Conservation (phyloP, 2,329 filamentous ascomycete genomes). For the Pseudocercospora ulei region DNA sequence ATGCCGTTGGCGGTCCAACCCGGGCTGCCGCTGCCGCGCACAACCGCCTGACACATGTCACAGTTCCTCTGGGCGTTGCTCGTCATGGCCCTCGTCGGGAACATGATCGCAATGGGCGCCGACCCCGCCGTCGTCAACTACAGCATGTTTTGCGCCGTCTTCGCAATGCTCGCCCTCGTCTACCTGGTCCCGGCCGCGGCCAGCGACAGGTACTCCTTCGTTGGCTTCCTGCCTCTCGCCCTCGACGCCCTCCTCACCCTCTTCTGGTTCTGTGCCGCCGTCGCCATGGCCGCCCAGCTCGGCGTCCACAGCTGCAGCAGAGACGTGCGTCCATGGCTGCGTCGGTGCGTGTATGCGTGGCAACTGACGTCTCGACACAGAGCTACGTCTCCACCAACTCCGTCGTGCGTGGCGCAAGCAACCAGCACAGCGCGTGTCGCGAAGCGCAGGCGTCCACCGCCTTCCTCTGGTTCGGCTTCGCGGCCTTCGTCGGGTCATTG, state of each 20-base stretch:
- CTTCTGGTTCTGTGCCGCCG: slow-evolving; percentile 60
- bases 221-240: slow-evolving; percentile 45
- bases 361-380: slow-evolving; percentile 16
- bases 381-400: slow-evolving; percentile 36
- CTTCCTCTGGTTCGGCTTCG: slow-evolving; percentile 72
- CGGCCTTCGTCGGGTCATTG: slow-evolving; percentile 48
- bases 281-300: slow-evolving; percentile 62
- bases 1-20: no score
- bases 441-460: slow-evolving; percentile 64
- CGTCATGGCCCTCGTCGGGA: slow-evolving; percentile 52
- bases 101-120: slow-evolving; percentile 50
- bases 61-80: slow-evolving; percentile 53
- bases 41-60: slow-evolving; percentile 5
- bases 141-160: slow-evolving; percentile 59
- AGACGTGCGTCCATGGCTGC: slow-evolving; percentile 37
- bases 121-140: slow-evolving; percentile 48
- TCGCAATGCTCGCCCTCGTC: slow-evolving; percentile 56
- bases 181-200: slow-evolving; percentile 52
- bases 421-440: slow-evolving; percentile 56
- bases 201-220: slow-evolving; percentile 45
- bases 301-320: slow-evolving; percentile 59
- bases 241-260: slow-evolving; percentile 53
- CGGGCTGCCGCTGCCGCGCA: no score
- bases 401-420: slow-evolving; percentile 41
- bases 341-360: neutral